Conservation (phyloP, 2,329 filamentous ascomycete species). For the Sordariomycetes sp. region DNA sequence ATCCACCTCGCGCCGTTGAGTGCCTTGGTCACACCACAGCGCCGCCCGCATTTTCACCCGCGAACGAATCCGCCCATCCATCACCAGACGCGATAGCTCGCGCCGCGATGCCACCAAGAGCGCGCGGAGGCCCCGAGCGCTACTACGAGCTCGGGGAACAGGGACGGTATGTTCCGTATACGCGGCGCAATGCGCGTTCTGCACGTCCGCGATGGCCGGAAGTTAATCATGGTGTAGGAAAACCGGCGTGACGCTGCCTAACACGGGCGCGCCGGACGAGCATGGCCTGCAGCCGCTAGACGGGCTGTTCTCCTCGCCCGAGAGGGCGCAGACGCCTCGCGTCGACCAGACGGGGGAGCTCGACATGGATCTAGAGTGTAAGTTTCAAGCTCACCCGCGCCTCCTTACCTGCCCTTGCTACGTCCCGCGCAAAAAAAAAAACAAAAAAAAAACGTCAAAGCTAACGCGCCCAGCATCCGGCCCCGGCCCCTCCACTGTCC, state of each 20-base stretch:
- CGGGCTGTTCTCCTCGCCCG: constrained; percentile 78
- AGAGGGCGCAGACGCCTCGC: constrained; percentile 28
- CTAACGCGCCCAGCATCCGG: constrained; percentile 27
- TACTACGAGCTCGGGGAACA: constrained; percentile 18
- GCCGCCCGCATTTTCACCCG: not conserved
- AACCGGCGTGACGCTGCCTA: constrained; percentile 72
- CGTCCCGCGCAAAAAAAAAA: too few species aligned
- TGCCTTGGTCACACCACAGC: not conserved
- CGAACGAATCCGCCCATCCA: not conserved
- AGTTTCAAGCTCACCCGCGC: not conserved
- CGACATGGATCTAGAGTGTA: constrained; percentile 35
- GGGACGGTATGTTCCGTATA: constrained; percentile 19
- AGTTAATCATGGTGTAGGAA: constrained; percentile 42
- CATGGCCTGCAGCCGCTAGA: constrained; percentile 84
- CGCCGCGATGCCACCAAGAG: constrained; percentile 2
- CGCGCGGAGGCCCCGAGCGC: not conserved
- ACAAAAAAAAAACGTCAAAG: not conserved
- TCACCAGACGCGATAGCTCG: not conserved
- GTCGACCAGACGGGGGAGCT: constrained; percentile 22
- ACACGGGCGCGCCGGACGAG: constrained; percentile 72
- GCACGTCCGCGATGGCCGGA: not conserved
- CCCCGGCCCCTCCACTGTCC: constrained; percentile 37
- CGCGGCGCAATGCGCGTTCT: not conserved
- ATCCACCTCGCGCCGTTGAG: not conserved
- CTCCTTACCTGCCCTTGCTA: not conserved